Conservation (phyloP, 106 monocot species). For the Alisma plantagoaquatica region DNA sequence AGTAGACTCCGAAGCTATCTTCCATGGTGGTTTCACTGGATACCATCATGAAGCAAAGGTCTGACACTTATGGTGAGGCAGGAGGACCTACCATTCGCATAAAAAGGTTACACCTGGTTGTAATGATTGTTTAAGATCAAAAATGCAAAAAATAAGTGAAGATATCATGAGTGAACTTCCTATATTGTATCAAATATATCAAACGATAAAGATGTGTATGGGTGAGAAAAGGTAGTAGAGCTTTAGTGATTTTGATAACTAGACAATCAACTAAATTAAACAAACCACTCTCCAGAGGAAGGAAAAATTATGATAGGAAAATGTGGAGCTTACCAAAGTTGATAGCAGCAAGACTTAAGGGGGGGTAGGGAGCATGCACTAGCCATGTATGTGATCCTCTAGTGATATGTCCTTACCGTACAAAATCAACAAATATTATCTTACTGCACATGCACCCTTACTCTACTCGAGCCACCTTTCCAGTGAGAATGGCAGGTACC, state of each 20-base stretch:
- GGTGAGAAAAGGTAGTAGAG: conserved; percentile 63
- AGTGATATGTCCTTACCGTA: conserved; percentile 57
- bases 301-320: conserved; percentile 57
- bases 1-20: no score
- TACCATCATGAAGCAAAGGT: no score
- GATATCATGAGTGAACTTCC: conserved; percentile 33
- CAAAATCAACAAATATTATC: no score
- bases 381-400: conserved; percentile 93
- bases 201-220: conserved; percentile 88
- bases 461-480: no score
- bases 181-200: conserved; percentile 32
- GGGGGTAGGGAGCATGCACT: conserved; percentile 89
- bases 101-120: conserved; percentile 37
- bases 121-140: conserved; percentile 61
- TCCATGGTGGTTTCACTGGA: no score
- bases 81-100: conserved; percentile 26
- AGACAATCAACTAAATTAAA: conserved; percentile 45
- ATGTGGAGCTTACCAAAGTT: conserved; percentile 86
- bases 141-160: conserved; percentile 60
- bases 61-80: no score
- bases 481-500: no score
- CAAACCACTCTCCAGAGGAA: conserved; percentile 67
- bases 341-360: conserved; percentile 68
- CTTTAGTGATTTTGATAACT: conserved; percentile 53
- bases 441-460: no score